Evolutionary conservation across 192 early-diverging fungal species (phyloP).

Genomic region (Borealophlyctis nickersoniae): DNA sequence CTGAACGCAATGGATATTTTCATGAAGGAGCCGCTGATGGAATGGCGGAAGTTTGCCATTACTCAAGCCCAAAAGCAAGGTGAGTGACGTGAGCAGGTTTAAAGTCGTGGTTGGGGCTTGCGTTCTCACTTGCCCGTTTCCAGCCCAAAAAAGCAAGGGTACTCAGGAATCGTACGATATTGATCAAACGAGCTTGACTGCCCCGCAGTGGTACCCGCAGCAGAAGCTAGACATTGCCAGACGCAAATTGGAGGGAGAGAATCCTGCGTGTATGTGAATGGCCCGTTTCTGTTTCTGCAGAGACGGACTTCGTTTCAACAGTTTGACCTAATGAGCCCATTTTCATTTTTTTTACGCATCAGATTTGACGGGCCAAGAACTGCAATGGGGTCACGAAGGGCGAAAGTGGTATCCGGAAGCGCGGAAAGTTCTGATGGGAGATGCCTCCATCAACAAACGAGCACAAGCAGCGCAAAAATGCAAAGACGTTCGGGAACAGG

Average conservation of each 20-base stretch:
- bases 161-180: neutral
- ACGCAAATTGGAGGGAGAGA: slow-evolving; percentile 66
- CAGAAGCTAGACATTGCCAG: slow-evolving; percentile 72
- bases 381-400: slow-evolving; percentile 59
- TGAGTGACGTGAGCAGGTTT: neutral
- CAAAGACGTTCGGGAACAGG: slow-evolving; percentile 56
- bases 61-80: slow-evolving; percentile 57
- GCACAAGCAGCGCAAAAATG: slow-evolving; percentile 45
- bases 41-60: slow-evolving; percentile 71
- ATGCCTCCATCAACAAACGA: slow-evolving; percentile 41
- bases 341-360: slow-evolving; percentile 25
- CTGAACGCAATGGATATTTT: slow-evolving; percentile 77
- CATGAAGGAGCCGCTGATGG: slow-evolving; percentile 77
- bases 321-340: too few relatives aligned
- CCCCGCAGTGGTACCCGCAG: slow-evolving; percentile 70
- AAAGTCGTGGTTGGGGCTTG: too few relatives aligned
- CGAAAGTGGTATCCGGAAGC: slow-evolving; percentile 50
- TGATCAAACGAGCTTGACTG: slow-evolving; percentile 25
- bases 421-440: slow-evolving; percentile 49
- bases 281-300: neutral
- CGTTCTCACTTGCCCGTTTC: neutral
- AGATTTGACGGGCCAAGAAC: slow-evolving; percentile 54
- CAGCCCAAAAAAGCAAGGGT: neutral
- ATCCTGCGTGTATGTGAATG: slow-evolving; percentile 55
- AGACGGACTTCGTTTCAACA: slow-evolving; percentile 2